Evolutionary conservation across 192 early-diverging fungal species (phyloP), one percentile per base, ranked within the genome.

Genomic region (Chytriomyces confervae): DNA sequence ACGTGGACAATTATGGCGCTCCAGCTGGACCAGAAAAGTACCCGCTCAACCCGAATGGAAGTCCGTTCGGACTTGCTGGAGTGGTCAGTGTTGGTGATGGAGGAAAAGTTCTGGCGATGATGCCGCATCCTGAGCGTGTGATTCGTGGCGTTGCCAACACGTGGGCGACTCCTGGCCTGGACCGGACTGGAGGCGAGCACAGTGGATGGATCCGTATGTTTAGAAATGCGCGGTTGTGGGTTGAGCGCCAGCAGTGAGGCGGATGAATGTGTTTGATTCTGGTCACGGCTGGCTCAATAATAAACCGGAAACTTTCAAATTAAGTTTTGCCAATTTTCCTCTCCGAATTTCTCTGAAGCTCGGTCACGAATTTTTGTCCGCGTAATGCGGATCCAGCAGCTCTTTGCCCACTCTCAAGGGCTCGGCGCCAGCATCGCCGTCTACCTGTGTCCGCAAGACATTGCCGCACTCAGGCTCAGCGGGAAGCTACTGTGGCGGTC

Each of bases 41-140:
- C 80, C 98, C 98, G 53, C 91, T 88, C 88, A 99, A 99, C 85
- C 98, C 98, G 66, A 99, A 99, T 83, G 98, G 98, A 23, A 89
- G 92, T 43, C 91, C 91, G 13, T 44, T 87, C 69, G 96, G 95
- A 62, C 89, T 99, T 70, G 91, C 97, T n/a, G 98, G 91, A 13
- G 88, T 98, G 5, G 84, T 90, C 53, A 93, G 91, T 0, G 77
- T 69, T 20, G 77, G 77, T 49, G 87, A 88, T 57, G 92, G 95
- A 73, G 98, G 98, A 47, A 91, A 97, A 69, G 92, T 97, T 7
- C 79, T 97, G 74, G 92, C 93, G 13, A 90, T 98, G 84, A 99
- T 99, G 98, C 98, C 98, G 61, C 98, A 99, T 80, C 98, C 98
- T 6, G 98, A 99, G 86, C 91, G 98, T 53, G 92, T 95, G 47